Conservation (phyloP, 1,284 basidiomycete species). For the Moesziomyces antarcticus region DNA sequence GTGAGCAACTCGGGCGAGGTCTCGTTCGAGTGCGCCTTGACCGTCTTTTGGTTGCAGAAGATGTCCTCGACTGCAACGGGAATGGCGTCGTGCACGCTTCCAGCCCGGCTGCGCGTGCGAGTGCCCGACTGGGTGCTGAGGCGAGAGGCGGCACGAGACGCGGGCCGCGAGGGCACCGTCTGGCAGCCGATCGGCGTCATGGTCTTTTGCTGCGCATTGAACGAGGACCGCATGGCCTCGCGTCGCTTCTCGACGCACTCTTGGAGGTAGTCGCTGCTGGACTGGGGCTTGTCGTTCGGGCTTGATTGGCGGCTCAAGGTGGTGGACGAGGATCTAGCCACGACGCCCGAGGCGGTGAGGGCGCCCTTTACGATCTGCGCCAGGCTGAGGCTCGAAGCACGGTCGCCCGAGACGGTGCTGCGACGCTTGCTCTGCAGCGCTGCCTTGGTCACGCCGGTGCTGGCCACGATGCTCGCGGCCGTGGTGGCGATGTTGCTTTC, state of each 20-base stretch:
- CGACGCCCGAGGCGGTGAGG: conserved; percentile 41
- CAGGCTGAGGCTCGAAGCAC: conserved; percentile 36
- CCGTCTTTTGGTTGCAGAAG: conserved; percentile 48
- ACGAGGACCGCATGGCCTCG: conserved; percentile 51
- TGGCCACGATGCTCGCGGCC: conserved; percentile 32
- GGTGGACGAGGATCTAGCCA: conserved; percentile 18
- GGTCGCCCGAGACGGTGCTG: conserved; percentile 48
- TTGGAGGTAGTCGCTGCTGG: conserved; percentile 41
- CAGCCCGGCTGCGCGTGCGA: conserved; percentile 49
- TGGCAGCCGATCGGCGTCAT: conserved; percentile 21
- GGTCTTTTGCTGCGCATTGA: conserved; percentile 54
- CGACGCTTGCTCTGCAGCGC: conserved; percentile 48
- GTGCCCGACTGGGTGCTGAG: conserved; percentile 48
- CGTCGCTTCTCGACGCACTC: conserved; percentile 49
- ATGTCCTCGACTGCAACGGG: conserved; percentile 59
- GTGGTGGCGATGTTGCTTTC: conserved; percentile 32
- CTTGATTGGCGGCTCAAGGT: conserved; percentile 28
- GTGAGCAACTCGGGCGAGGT: conserved; percentile 33
- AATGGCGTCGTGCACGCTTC: conserved; percentile 61
- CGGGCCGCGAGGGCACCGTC: conserved; percentile 17
- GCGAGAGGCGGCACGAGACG: conserved; percentile 44
- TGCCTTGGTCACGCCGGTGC: conserved; percentile 33
- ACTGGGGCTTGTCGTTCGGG: conserved; percentile 24
- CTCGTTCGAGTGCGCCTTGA: conserved; percentile 39
- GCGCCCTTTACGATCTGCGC: conserved; percentile 50